Evolutionary conservation across 768 basidiomycete species (phyloP), one percentile per base, ranked within the genome.

Genomic region (Tulasnella sp.): DNA sequence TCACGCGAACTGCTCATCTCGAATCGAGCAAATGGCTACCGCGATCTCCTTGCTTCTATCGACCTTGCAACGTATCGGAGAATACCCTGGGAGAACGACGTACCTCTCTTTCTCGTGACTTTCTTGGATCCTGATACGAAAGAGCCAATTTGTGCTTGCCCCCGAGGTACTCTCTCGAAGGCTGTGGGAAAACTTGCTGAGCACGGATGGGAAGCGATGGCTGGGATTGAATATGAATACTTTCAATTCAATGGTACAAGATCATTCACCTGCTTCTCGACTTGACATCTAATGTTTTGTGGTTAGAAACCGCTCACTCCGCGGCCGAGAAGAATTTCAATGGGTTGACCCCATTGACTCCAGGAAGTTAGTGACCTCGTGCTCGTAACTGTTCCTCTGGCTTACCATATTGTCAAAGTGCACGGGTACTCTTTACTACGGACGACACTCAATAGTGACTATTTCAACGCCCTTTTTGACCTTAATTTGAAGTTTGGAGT

Each of bases 151-250:
- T 73, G 72, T 40, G 91, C 83, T 6, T 92, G 94, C 66, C 94
- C 96, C 9, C 77, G 96, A 42, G 83, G 90, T n/a, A 74, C 85
- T 31, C 71, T 97, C 40, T 76, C 77, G 64, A 74, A 71, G 29
- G 75, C 81, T 0, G 72, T 77, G 0, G 77, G 78, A 2, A 71
- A 69, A 36, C 81, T 78, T 0, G 70, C 68, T 37, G 67, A 70
- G 29, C 58, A 68, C 2, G 80, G 77, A 1, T 77, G 77, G 62
- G 72, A 79, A 29, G 86, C 89, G 65, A 75, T 81, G 63, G 82
- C 88, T n/a, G 93, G 91, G 7, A 79, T 86, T 6, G 94, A 99
- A 71, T 98, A 88, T 63, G 96, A 99, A 86, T 90, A 87, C 65
- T 91, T 89, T 67, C 87, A 90, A 70, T 91, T 91, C 69, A 83